These are phyloP conservation scores for Amanita thiersii DNA, from an alignment of 768 basidiomycete species.

Conservation along the genomic window DNA sequence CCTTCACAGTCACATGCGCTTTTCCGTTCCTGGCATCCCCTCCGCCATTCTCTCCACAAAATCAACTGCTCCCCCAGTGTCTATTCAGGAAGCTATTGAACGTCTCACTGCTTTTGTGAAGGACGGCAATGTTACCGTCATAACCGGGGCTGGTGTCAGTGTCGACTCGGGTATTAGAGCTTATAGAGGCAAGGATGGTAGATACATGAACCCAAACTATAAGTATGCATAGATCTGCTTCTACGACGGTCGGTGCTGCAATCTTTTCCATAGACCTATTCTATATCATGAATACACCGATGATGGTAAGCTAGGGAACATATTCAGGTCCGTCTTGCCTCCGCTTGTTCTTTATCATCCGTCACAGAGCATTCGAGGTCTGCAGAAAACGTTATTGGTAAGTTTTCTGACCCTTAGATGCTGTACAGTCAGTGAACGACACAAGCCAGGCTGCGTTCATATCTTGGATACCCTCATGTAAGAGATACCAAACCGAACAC, in stretches of 20 bases:
- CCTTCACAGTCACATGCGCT: constrained; percentile 55
- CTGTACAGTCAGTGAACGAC: not conserved
- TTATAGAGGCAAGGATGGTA: constrained; percentile 82
- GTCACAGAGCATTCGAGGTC: constrained; percentile 2
- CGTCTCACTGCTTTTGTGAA: constrained; percentile 59
- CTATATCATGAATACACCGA: constrained; percentile 83
- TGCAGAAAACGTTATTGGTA: constrained; percentile 79
- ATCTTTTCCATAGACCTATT: constrained; percentile 39
- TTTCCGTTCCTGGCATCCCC: constrained; percentile 75
- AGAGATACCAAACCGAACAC: constrained; percentile 80
- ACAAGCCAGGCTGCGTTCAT: constrained; percentile 56
- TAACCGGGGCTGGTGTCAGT: constrained; percentile 91
- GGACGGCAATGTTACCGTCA: constrained; percentile 59
- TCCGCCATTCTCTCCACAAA: constrained; percentile 41
- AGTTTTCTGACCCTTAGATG: constrained; percentile 11
- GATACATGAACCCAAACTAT: constrained; percentile 88
- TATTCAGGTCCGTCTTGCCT: constrained; percentile 50
- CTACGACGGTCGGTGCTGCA: not conserved
- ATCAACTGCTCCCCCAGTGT: constrained; percentile 26
- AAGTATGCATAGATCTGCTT: constrained; percentile 34
- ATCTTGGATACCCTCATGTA: constrained; percentile 82
- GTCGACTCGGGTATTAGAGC: constrained; percentile 94
- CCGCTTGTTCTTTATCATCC: constrained; percentile 1
- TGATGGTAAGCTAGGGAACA: constrained; percentile 53
- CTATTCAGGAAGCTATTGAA: constrained; percentile 45